A percentile compares a stretch with the other conserved stretches of the same genome.
Conservation (phyloP, 2,329 filamentous ascomycete genomes). For the Fusarium sterilihyphosum region DNA sequence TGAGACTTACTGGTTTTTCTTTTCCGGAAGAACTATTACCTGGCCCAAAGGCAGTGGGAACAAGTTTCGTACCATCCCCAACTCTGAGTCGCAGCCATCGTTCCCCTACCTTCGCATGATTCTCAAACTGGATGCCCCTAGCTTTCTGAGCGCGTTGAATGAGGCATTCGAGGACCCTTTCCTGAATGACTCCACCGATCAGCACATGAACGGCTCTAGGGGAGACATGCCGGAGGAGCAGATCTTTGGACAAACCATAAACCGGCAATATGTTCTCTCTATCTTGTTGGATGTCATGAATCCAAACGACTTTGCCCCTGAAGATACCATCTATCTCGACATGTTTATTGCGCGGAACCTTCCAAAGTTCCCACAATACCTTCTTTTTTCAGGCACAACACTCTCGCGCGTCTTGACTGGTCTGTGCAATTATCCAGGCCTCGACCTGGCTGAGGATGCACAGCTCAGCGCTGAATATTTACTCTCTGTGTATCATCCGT, state of each 20-base stretch:
- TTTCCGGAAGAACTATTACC: conserved; percentile 80
- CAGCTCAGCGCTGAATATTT: conserved; percentile 98
- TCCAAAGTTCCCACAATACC: conserved; percentile 95
- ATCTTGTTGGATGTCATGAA: conserved; percentile 94
- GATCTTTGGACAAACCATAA: conserved; percentile 76
- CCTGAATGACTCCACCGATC: conserved; percentile 81
- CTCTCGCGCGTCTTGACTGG: conserved; percentile 83
- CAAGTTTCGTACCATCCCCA: conserved; percentile 68
- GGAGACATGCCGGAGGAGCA: conserved; percentile 71
- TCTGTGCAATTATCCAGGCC: conserved; percentile 84
- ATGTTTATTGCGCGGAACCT: conserved; percentile 98
- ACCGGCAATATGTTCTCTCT: conserved; percentile 91
- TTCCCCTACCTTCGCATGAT: conserved; percentile 89
- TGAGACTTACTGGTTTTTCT: conserved; percentile 92
- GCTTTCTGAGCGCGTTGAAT: conserved; percentile 93
- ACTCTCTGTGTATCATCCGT: conserved; percentile 90
- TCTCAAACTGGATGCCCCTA: conserved; percentile 87
- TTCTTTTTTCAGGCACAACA: conserved; percentile 87
- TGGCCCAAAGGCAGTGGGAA: conserved; percentile 76
- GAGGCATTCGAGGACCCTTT: conserved; percentile 97
- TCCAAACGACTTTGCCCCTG: conserved; percentile 74
- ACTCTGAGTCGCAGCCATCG: conserved; percentile 70
- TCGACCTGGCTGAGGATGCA: conserved; percentile 88
- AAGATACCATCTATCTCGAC: conserved; percentile 93
- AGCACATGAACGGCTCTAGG: conserved; percentile 60